Evolutionary conservation across 2,329 filamentous ascomycete species (phyloP).

Genomic region (Dactylonectria macrodidyma): DNA sequence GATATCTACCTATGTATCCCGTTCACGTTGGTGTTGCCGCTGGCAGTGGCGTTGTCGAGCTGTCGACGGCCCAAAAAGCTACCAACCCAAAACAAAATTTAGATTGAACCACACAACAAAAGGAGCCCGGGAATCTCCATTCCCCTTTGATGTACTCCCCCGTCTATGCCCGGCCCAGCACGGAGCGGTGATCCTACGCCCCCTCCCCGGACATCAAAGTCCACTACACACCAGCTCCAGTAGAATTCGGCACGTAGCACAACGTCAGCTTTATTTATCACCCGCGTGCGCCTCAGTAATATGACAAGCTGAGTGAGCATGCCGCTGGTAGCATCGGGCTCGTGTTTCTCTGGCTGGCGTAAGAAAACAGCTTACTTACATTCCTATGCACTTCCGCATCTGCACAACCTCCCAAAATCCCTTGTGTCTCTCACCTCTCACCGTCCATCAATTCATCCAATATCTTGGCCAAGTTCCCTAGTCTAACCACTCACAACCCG

Average conservation of each 20-base stretch:
- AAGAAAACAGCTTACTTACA: too few species aligned
- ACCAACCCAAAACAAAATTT: not conserved
- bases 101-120: constrained; percentile 10
- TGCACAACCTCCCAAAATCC: too few species aligned
- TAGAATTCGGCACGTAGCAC: not conserved
- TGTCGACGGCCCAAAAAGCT: constrained; percentile 6
- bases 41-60: not conserved
- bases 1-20: too few species aligned
- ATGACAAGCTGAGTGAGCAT: too few species aligned
- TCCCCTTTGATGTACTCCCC: not conserved
- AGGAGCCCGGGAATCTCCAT: not conserved
- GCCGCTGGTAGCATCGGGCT: too few species aligned
- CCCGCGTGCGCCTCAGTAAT: too few species aligned
- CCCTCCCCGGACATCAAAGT: constrained; percentile 16
- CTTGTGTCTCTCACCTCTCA: not conserved
- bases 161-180: not conserved
- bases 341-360: too few species aligned
- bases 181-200: not conserved
- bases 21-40: too few species aligned
- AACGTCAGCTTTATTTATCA: not conserved
- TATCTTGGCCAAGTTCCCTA: constrained; percentile 5
- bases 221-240: not conserved
- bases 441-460: not conserved
- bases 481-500: constrained; percentile 9
- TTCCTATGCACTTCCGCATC: too few species aligned